Percentiles rank a stretch among this genome's conserved stretches.
These are phyloP conservation scores for Candida fluviatilis DNA, from an alignment of 805 yeast species.

Conservation along the genomic window DNA sequence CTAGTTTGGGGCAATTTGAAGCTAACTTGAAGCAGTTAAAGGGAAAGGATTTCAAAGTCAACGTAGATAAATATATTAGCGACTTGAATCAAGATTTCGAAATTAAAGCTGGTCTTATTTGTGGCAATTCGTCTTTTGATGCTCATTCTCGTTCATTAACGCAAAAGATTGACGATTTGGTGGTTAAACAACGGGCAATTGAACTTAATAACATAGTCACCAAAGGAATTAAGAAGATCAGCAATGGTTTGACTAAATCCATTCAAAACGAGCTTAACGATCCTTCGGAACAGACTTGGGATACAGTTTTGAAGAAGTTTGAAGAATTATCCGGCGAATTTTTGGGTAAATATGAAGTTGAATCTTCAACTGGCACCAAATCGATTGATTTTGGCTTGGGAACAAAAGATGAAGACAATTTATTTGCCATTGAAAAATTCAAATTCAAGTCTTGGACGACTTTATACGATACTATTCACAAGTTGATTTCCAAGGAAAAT, in stretches of 20 bases:
- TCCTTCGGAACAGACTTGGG: constrained; percentile 61
- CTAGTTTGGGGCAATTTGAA: constrained; percentile 13
- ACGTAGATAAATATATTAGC: constrained; percentile 5
- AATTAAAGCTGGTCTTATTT: neutral
- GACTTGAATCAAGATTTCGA: constrained; percentile 8
- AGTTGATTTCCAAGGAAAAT: constrained; percentile 61
- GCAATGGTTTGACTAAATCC: constrained; percentile 46
- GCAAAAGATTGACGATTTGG: constrained; percentile 40
- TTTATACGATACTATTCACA: constrained; percentile 55
- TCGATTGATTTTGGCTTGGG: constrained; percentile 66
- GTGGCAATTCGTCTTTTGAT: constrained; percentile 23
- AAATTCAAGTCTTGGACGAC: constrained; percentile 60
- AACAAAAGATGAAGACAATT: constrained; percentile 40
- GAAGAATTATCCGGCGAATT: constrained; percentile 15
- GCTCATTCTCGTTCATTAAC: constrained; percentile 12
- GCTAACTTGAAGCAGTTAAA: constrained; percentile 8
- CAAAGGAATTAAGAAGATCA: constrained; percentile 45
- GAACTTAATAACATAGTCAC: constrained; percentile 30
- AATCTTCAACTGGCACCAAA: neutral
- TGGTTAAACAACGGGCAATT: constrained; percentile 29
- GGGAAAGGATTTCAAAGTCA: constrained; percentile 7
- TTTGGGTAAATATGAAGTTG: neutral
- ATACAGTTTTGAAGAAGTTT: constrained; percentile 45
- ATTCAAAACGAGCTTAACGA: constrained; percentile 43
- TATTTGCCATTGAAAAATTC: constrained; percentile 38